phyloP scores from a whole-genome alignment of 331 rosid genomes.

The Quercus tomentella region DNA sequence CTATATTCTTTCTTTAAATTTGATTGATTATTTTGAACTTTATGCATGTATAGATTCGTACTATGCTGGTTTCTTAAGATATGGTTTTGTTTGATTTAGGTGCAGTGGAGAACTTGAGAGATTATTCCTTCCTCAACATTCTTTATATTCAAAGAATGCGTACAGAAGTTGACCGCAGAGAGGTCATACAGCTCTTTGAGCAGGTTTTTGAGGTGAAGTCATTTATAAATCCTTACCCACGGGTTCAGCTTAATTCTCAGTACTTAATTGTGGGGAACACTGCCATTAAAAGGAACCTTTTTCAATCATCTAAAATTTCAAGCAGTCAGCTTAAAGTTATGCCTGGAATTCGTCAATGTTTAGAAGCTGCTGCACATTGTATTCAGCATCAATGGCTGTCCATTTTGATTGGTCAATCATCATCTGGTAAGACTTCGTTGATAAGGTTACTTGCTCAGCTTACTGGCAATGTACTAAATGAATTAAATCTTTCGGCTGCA shows the following conservation, averaged over 20 bases:
- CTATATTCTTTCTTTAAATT: background rate
- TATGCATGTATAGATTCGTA: background rate
- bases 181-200: conserved; percentile 61
- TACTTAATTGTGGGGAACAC: conserved; percentile 53
- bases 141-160: conserved; percentile 90
- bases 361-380: conserved; percentile 88
- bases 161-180: conserved; percentile 70
- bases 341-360: conserved; percentile 67
- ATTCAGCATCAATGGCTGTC: conserved; percentile 84
- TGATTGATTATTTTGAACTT: background rate
- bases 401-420: conserved; percentile 79
- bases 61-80: background rate
- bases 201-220: conserved; percentile 58
- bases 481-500: conserved; percentile 82
- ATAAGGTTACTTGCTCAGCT: conserved; percentile 78
- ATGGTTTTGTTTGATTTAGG: conserved; percentile 26
- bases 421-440: conserved; percentile 86
- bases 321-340: conserved; percentile 46
- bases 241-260: conserved; percentile 47
- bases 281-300: conserved; percentile 48
- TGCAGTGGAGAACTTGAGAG: conserved; percentile 25
- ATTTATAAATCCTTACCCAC: conserved; percentile 69
- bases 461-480: conserved; percentile 74
- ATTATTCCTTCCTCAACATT: conserved; percentile 19
- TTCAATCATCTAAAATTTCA: conserved; percentile 28